Percentiles rank a stretch among this genome's conserved stretches.
Evolutionary conservation across 2,329 filamentous ascomycete genomes (phyloP).

Genomic region (Microdochium nivale): DNA sequence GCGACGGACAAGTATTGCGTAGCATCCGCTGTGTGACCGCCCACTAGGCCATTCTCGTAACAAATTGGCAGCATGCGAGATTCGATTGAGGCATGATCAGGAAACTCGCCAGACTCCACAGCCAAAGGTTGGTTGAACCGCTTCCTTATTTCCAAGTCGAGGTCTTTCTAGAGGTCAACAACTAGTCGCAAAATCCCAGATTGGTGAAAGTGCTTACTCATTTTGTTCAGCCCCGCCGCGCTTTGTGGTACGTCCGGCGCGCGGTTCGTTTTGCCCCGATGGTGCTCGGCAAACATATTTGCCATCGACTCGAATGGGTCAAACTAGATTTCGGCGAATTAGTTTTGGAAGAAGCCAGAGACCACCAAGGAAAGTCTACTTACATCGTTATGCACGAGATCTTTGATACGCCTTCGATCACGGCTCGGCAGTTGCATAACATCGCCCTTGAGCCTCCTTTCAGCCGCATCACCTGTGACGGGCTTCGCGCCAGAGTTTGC

Average conservation of each 20-base stretch:
- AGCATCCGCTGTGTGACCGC: conserved; percentile 50
- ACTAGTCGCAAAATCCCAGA: conserved; percentile 1
- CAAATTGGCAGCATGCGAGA: conserved; percentile 60
- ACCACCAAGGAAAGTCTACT: conserved; percentile 13
- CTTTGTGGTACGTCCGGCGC: conserved; percentile 56
- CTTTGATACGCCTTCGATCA: conserved; percentile 59
- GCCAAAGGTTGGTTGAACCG: conserved; percentile 55
- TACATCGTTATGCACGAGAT: conserved; percentile 53
- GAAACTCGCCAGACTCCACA: conserved; percentile 61
- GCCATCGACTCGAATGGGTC: conserved; percentile 46
- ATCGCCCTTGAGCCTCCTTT: conserved; percentile 57
- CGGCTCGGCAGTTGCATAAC: conserved; percentile 63
- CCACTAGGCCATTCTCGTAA: conserved; percentile 54
- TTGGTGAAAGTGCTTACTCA: conserved; percentile 51
- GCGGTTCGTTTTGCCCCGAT: conserved; percentile 33
- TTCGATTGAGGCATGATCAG: conserved; percentile 54
- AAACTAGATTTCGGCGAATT: conserved; percentile 27
- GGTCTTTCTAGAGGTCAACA: conserved; percentile 33
- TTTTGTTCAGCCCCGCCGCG: conserved; percentile 67
- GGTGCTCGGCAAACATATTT: conserved; percentile 41
- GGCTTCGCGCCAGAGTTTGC: conserved; percentile 50
- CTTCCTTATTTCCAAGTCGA: conserved; percentile 60
- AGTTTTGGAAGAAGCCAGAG: conserved; percentile 11
- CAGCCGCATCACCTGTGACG: conserved; percentile 55
- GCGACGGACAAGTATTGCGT: conserved; percentile 57